Evolutionary conservation across 2,329 filamentous ascomycete species (phyloP), one percentile per base, ranked within the genome.

Genomic region (Pseudogymnoascus sp.): DNA sequence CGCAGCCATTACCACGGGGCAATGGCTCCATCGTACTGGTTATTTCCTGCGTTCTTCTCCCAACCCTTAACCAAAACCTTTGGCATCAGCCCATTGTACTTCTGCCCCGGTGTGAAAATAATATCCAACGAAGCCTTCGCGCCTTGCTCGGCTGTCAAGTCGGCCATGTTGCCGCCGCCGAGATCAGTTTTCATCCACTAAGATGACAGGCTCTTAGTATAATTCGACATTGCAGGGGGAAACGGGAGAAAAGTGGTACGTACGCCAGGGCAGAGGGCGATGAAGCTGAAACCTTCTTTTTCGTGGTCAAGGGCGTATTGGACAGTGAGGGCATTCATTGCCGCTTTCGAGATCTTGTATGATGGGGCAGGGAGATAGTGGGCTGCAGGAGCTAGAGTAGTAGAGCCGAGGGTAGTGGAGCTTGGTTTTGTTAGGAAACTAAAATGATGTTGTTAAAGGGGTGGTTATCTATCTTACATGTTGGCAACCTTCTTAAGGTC

Each of bases 111-210:
- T 13, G 35, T 33, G 19, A 55, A 23, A 18, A 63, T 61, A 23
- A 55, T 59, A 23, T 61, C 61, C 38, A 63, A 28, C 6, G 56
- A 39, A 15, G 55, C 56, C 41, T 71, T 67, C 0, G 72, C 72
- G 4, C 77, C 75, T 0, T 68, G 65, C 18, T 74, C 71, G 2
- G 74, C 69, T 0, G 71, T 66, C 2, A 79, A 66, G 63, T 79
- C 75, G 4, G 77, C 77, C 6, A 65, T 52, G 0, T 68, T 57
- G 18, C 71, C 68, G 18, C 41, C 41, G 9, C 75, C 76, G 18
- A 78, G 63, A 18, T 78, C 75, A 0, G 76, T 79, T 59, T 71
- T 71, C 1, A 78, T 62, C 76, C 76, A 80, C 75, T 77, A 59
- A 10, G 56, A 10, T 7, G 3, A 35, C 33, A 28, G 13, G 28